These are phyloP conservation scores for Penicillium sclerotigenum DNA, from an alignment of 2,329 filamentous ascomycete species.

Conservation along the genomic window DNA sequence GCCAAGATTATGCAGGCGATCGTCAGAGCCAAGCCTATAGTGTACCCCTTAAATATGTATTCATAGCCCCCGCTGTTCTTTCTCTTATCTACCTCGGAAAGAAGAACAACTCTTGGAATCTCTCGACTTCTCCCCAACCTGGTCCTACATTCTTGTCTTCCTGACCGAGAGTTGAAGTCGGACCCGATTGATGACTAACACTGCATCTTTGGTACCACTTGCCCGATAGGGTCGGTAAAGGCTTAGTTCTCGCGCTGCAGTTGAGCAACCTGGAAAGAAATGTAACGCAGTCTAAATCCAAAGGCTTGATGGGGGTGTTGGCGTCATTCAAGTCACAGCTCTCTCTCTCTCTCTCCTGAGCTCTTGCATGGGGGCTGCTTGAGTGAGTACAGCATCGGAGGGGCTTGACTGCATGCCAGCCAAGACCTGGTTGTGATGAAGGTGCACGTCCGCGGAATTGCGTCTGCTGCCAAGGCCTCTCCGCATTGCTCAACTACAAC, in stretches of 20 bases:
- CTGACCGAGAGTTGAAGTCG: background rate
- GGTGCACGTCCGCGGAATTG: background rate
- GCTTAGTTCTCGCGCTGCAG: constrained; percentile 11
- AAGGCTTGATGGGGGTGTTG: background rate
- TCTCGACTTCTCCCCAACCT: background rate
- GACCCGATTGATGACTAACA: background rate
- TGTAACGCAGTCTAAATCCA: background rate
- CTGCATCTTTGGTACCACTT: constrained; percentile 1
- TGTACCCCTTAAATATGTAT: background rate
- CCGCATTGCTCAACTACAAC: background rate
- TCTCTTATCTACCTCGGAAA: background rate
- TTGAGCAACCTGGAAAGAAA: background rate
- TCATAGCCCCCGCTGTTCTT: background rate
- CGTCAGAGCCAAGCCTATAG: constrained; percentile 6
- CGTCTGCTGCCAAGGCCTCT: background rate
- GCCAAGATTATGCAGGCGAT: constrained; percentile 1
- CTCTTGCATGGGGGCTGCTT: background rate
- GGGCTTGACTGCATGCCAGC: constrained; percentile 1
- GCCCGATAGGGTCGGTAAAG: constrained; percentile 16
- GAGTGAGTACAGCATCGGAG: background rate
- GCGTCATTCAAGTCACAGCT: background rate
- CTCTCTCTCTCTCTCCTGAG: background rate
- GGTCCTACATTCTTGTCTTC: constrained; percentile 9
- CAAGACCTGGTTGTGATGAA: background rate
- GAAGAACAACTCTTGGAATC: background rate